Evolutionary conservation across 306 rosid species (phyloP), one percentile per base, ranked within the genome.

Genomic region (Vigna radiata): DNA sequence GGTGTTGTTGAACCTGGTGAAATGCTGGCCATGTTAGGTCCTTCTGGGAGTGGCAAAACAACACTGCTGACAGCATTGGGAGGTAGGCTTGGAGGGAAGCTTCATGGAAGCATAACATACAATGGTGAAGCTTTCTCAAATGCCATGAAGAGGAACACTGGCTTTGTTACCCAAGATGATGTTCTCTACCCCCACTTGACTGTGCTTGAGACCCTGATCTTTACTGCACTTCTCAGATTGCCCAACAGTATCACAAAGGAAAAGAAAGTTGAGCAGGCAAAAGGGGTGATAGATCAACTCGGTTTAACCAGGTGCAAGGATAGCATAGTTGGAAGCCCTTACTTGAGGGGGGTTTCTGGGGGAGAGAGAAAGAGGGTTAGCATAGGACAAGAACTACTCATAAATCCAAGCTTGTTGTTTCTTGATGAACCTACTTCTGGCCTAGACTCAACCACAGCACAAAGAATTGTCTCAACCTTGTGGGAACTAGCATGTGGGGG

Each of bases 21-120:
- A 64, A 81, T 93, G 72, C 70, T 93, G 18, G 98, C 96, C 23
- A 91, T 91, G 94, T 36, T 93, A 10, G 98, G 98, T 18, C 98
- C 98, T 16, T 93, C 98, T 0, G 98, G 98, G 13, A 89, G 95
- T 19, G 98, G 98, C 59, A 93, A 93, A 83, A 93, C 98, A 10
- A 91, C 98, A 2, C 85, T 93, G 0, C 74, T 93, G 2, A 88
- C 93, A 4, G 93, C 96, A 2, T 23, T 93, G 5, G 96, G 96
- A 2, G 93, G 96, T 1, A 80, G 96, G 8, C 85, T 88, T 9
- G 82, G 87, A 5, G 88, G 90, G 2, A 61, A 19, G 0, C 85
- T 90, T 4, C 4, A 9, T 2, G 98, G 86, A 9, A 65, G 17
- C 13, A 72, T 82, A 77, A 82, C 83, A 18, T 77, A 82, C 72